Base-by-base conservation (phyloP, 805 yeast species). In the Saccharomycopsis babjevae region DNA sequence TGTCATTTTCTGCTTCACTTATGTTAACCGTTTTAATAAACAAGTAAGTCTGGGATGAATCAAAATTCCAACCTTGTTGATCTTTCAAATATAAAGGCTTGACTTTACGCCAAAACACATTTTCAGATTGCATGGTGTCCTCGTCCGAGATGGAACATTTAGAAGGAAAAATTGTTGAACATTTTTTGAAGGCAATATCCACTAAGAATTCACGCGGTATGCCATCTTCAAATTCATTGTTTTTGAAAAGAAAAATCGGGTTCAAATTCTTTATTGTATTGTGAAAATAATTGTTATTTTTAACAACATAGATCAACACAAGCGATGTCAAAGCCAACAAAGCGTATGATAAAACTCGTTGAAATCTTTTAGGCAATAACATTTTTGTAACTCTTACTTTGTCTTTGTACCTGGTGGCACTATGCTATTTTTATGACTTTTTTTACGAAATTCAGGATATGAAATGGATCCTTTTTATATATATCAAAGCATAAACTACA, bases 141-240 rank as follows among this genome's bases (percentile, higher is more conserved):
- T 22, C 32, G 40, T 63, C 65, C 10, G 54, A n/a, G 8, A 61
- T 39, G 13, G 25, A 13, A 39, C 65, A 63, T 5, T 34, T 25
- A 25, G 54, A 42, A 25, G 50, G 15, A 11, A 22, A 28, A 20
- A 40, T 36, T 56, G 54, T 56, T 13, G 61, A 39, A 40, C 65
- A 63, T 28, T 61, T 59, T 22, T 61, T 54, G 55, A 63, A 61
- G 11, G 43, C 34, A 34, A 61, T 18, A 55, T 63, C 65, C 15
- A 63, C 56, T 22, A 63, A 54, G 20, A 58, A 63, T 25, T 58
- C 63, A 54, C 52, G 52, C 32, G 52, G 32, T 10, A 46, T 46
- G 16, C 52, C 32, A 56, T 78, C 70, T 7, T 82, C 79, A 69
- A 78, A 67, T 65, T 76, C 76, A 65, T 79, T 79, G 67, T 76